phyloP scores from a whole-genome alignment of 2,329 filamentous ascomycete species.

The Talaromyces sp. region DNA sequence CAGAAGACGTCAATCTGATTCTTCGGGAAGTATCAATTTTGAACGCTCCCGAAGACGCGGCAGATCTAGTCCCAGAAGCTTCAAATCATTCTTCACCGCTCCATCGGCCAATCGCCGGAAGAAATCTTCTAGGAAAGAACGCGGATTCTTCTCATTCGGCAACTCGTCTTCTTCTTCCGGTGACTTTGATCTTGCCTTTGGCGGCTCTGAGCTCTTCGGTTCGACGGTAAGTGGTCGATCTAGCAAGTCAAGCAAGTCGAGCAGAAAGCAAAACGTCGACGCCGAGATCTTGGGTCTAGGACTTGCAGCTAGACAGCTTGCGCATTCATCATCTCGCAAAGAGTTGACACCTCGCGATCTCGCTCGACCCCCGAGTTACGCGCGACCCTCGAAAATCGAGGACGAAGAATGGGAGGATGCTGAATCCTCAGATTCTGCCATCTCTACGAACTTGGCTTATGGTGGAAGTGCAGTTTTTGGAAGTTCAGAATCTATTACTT shows the following conservation, averaged over 20 bases:
- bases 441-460: slow-evolving; percentile 50
- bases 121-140: slow-evolving; percentile 45
- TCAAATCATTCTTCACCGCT: slow-evolving; percentile 62
- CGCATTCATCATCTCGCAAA: slow-evolving; percentile 33
- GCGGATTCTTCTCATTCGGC: slow-evolving; percentile 55
- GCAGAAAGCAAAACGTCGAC: slow-evolving; percentile 37
- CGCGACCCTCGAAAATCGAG: slow-evolving; percentile 30
- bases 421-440: slow-evolving; percentile 47
- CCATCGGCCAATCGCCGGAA: slow-evolving; percentile 54
- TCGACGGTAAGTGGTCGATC: slow-evolving; percentile 15
- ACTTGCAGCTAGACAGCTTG: slow-evolving; percentile 42
- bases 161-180: slow-evolving; percentile 67
- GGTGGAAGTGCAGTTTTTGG: slow-evolving; percentile 47
- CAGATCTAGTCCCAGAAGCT: slow-evolving; percentile 34
- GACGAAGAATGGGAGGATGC: slow-evolving; percentile 61
- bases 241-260: slow-evolving; percentile 32
- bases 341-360: slow-evolving; percentile 29
- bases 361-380: slow-evolving; percentile 15
- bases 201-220: slow-evolving; percentile 54
- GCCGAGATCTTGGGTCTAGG: slow-evolving; percentile 49
- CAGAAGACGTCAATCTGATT: slow-evolving; percentile 46
- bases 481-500: slow-evolving; percentile 53
- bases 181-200: slow-evolving; percentile 67
- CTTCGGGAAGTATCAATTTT: slow-evolving; percentile 31
- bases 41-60: slow-evolving; percentile 13